Conservation (phyloP, 2,329 filamentous ascomycete species). For the Sarocladium oryzae region DNA sequence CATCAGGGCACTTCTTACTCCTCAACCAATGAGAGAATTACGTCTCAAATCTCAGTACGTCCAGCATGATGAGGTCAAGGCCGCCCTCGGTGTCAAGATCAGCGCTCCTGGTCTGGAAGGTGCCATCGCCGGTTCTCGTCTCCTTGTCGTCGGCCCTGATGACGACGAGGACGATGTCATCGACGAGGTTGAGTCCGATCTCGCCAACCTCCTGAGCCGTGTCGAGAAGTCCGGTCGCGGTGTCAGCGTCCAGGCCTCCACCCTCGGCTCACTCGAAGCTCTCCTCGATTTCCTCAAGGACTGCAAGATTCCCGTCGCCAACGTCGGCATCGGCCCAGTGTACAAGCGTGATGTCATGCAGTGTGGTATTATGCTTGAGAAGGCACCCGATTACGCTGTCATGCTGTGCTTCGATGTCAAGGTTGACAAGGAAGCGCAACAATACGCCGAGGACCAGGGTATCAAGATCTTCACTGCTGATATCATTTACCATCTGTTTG, state of each 20-base stretch:
- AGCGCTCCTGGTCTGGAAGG: slow-evolving; percentile 91
- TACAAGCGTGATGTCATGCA: slow-evolving; percentile 98
- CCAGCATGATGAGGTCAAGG: slow-evolving; percentile 99
- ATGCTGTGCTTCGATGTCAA: slow-evolving; percentile 99
- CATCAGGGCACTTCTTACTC: slow-evolving; percentile 88
- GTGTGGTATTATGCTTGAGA: slow-evolving; percentile 93
- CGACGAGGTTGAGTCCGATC: slow-evolving; percentile 92
- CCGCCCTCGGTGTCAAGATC: slow-evolving; percentile 97
- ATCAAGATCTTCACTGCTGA: slow-evolving; percentile 98
- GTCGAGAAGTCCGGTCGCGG: slow-evolving; percentile 89
- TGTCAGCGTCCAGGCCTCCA: slow-evolving; percentile 96
- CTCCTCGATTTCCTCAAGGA: slow-evolving; percentile 91
- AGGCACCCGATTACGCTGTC: slow-evolving; percentile 89
- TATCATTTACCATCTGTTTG: slow-evolving; percentile 98
- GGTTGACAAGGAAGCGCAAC: slow-evolving; percentile 90
- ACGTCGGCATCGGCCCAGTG: slow-evolving; percentile 94
- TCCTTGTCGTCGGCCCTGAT: slow-evolving; percentile 88
- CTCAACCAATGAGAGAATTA: slow-evolving; percentile 85
- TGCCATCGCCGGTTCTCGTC: slow-evolving; percentile 90
- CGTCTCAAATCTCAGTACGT: slow-evolving; percentile 95
- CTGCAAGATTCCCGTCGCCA: slow-evolving; percentile 95
- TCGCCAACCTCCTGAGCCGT: slow-evolving; percentile 83
- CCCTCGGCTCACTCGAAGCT: slow-evolving; percentile 92
- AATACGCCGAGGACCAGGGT: slow-evolving; percentile 86
- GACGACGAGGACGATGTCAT: slow-evolving; percentile 96